phyloP scores from a whole-genome alignment of 495 filamentous ascomycete genomes.

The Thozetella sp. region DNA sequence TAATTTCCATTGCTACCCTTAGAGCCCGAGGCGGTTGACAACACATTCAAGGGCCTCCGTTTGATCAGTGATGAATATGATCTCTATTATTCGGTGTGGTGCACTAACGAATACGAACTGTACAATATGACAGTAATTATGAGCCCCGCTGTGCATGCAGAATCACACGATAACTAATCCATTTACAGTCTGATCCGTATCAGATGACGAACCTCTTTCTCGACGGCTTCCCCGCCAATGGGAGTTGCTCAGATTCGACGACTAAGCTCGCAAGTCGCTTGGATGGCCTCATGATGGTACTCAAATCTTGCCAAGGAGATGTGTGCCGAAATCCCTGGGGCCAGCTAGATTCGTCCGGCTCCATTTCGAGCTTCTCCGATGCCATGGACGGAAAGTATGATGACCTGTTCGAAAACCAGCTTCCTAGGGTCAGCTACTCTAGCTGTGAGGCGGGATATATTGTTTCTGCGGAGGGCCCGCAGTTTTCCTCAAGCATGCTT shows the following conservation, averaged over 20 bases:
- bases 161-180: neutral
- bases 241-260: constrained; percentile 34
- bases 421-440: constrained; percentile 41
- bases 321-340: constrained; percentile 57
- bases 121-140: constrained; percentile 52
- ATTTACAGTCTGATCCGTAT: constrained; percentile 48
- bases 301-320: constrained; percentile 57
- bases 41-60: constrained; percentile 64
- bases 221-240: constrained; percentile 3
- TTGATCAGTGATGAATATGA: constrained; percentile 50
- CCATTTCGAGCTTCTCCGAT: constrained; percentile 24
- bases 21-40: constrained; percentile 36
- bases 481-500: constrained; percentile 18
- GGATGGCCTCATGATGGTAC: constrained; percentile 56
- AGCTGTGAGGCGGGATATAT: constrained; percentile 59
- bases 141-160: neutral
- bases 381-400: constrained; percentile 50
- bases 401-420: constrained; percentile 48
- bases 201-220: constrained; percentile 55
- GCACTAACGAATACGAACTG: constrained; percentile 59
- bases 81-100: constrained; percentile 63
- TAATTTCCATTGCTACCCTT: too few relatives aligned
- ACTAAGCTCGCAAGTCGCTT: constrained; percentile 40
- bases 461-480: constrained; percentile 55
- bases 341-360: constrained; percentile 47